A percentile compares a stretch with the other conserved stretches of the same genome.
Evolutionary conservation across 148 eudicot genomes (phyloP).

Genomic region (Fagopyrum esculentum): DNA sequence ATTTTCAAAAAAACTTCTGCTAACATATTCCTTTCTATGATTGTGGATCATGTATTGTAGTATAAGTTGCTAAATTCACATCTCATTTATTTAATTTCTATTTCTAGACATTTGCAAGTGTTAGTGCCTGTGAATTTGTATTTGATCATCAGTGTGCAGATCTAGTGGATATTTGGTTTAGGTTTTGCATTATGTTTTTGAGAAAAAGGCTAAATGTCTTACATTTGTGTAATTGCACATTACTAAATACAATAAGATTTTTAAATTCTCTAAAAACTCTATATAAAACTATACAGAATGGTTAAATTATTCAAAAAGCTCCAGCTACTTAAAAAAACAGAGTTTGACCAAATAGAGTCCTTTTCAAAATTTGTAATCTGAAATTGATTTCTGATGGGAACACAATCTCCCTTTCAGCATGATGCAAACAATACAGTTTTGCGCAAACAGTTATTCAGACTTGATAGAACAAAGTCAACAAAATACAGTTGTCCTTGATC

Average conservation of each 20-base stretch:
- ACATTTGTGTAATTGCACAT: too few species aligned
- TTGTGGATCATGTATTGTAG: constrained; percentile 4
- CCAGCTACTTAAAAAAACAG: too few species aligned
- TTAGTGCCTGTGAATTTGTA: background rate
- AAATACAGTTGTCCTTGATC: background rate
- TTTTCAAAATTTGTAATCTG: too few species aligned
- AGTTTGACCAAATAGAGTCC: too few species aligned
- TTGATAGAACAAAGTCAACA: background rate
- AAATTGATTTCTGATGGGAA: too few species aligned
- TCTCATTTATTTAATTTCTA: background rate
- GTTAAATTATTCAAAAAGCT: too few species aligned
- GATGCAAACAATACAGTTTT: background rate
- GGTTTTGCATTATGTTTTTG: too few species aligned
- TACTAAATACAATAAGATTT: too few species aligned
- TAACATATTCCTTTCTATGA: background rate
- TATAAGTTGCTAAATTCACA: background rate
- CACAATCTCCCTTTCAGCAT: background rate
- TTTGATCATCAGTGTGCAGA: background rate
- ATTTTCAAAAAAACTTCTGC: constrained; percentile 3
- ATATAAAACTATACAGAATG: too few species aligned
- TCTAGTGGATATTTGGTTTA: too few species aligned
- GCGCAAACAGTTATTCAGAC: background rate
- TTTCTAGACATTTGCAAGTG: background rate
- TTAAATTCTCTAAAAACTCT: too few species aligned
- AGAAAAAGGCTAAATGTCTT: too few species aligned